Conservation (phyloP, 495 filamentous ascomycete species). For the Rhypophila decipiens region DNA sequence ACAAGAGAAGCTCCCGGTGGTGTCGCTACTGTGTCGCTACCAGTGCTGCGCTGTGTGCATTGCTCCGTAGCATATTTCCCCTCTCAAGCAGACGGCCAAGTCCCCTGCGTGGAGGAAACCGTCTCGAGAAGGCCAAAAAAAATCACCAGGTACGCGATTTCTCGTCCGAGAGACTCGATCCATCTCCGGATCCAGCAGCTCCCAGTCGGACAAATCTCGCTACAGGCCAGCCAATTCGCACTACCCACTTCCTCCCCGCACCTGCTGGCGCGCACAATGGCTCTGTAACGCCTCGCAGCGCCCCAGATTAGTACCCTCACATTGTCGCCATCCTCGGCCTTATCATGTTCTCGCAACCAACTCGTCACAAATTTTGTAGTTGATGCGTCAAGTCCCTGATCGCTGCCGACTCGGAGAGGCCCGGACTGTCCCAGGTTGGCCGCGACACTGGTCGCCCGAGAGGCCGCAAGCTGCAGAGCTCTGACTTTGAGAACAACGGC, state of each 20-base stretch:
- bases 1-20: neutral
- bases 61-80: too few relatives aligned
- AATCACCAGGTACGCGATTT: constrained; percentile 7
- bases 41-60: too few relatives aligned
- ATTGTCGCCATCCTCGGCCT: constrained; percentile 10
- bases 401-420: neutral
- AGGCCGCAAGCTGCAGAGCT: neutral
- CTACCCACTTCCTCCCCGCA: neutral
- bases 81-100: too few relatives aligned
- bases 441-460: constrained; percentile 15
- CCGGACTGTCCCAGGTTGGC: constrained; percentile 6
- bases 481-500: constrained; percentile 2
- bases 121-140: constrained; percentile 7
- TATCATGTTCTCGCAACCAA: constrained; percentile 27
- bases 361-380: constrained; percentile 14
- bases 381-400: constrained; percentile 21
- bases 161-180: neutral
- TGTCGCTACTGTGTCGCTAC: neutral
- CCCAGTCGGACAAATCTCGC: neutral
- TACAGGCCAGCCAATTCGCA: constrained; percentile 1
- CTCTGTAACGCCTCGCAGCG: constrained; percentile 27
- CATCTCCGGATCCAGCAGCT: neutral
- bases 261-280: constrained; percentile 13
- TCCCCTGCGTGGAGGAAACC: neutral
- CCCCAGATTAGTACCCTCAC: too few relatives aligned